A percentile compares a stretch with the other conserved stretches of the same genome.
phyloP scores from a whole-genome alignment of 805 yeast genomes.

The Candida coquimbonensis region DNA sequence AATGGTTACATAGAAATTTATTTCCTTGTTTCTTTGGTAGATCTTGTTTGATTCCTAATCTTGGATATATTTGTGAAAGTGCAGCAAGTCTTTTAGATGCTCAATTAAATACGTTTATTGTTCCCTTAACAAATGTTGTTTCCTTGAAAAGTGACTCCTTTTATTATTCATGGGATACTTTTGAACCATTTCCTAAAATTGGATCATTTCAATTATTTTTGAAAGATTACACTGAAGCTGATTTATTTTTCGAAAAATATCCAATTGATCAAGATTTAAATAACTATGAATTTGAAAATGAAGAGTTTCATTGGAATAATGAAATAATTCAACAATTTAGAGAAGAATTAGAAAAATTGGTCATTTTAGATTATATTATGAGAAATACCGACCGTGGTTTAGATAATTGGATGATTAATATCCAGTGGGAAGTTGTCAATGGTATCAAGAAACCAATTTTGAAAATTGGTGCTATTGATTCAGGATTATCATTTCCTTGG shows the following conservation, averaged over 20 bases:
- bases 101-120: slow-evolving; percentile 50
- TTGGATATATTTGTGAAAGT: slow-evolving; percentile 65
- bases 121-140: slow-evolving; percentile 60
- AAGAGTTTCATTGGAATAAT: slow-evolving; percentile 47
- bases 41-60: slow-evolving; percentile 63
- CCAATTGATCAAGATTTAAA: slow-evolving; percentile 28
- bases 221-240: slow-evolving; percentile 52
- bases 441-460: slow-evolving; percentile 31
- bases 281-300: slow-evolving; percentile 3
- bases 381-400: slow-evolving; percentile 69
- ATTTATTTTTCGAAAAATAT: slow-evolving; percentile 44
- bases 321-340: slow-evolving; percentile 43
- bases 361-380: slow-evolving; percentile 64
- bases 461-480: slow-evolving; percentile 66
- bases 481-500: slow-evolving; percentile 74
- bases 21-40: slow-evolving; percentile 76
- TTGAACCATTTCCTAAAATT: slow-evolving; percentile 34
- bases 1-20: slow-evolving; percentile 68
- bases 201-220: slow-evolving; percentile 67
- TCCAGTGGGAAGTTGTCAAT: slow-evolving; percentile 34
- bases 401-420: slow-evolving; percentile 72
- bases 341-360: slow-evolving; percentile 59
- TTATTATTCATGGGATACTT: slow-evolving; percentile 45
- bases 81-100: slow-evolving; percentile 64
- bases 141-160: slow-evolving; percentile 20